Percentiles rank a stretch among this genome's conserved stretches.
These are phyloP conservation scores for Phialophora expanda DNA, from an alignment of 2,329 filamentous ascomycete genomes.

Conservation along the genomic window DNA sequence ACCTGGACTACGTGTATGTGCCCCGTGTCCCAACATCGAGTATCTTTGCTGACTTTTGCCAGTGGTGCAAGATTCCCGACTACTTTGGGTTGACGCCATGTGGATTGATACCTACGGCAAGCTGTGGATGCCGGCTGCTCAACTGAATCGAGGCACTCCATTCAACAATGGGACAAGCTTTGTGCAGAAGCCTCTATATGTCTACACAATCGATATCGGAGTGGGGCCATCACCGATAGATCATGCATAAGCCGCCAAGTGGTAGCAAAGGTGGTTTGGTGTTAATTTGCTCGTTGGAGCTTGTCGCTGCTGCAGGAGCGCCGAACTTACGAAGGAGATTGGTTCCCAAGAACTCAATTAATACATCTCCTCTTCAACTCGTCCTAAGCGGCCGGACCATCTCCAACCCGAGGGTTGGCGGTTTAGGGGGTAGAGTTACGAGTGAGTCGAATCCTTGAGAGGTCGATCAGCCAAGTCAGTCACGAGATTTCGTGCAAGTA, in stretches of 20 bases:
- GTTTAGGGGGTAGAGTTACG: too few relatives aligned
- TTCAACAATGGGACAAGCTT: slow-evolving; percentile 24
- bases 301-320: too few relatives aligned
- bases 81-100: slow-evolving; percentile 33
- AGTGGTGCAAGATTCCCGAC: slow-evolving; percentile 28
- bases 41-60: neutral
- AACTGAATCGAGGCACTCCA: slow-evolving; percentile 27
- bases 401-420: too few relatives aligned
- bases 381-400: too few relatives aligned
- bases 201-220: slow-evolving; percentile 29
- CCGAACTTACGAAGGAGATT: too few relatives aligned
- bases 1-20: slow-evolving; percentile 20
- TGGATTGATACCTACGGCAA: slow-evolving; percentile 28
- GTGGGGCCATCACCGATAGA: slow-evolving; percentile 26
- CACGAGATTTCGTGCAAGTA: too few relatives aligned
- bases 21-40: neutral
- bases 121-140: slow-evolving; percentile 33
- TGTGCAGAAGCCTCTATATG: slow-evolving; percentile 24
- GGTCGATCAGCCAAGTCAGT: too few relatives aligned
- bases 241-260: slow-evolving; percentile 16
- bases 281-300: too few relatives aligned
- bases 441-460: too few relatives aligned
- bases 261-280: too few relatives aligned
- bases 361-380: too few relatives aligned
- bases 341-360: too few relatives aligned